Conservation (phyloP, 495 filamentous ascomycete species). For the Haplographium delicatum region DNA sequence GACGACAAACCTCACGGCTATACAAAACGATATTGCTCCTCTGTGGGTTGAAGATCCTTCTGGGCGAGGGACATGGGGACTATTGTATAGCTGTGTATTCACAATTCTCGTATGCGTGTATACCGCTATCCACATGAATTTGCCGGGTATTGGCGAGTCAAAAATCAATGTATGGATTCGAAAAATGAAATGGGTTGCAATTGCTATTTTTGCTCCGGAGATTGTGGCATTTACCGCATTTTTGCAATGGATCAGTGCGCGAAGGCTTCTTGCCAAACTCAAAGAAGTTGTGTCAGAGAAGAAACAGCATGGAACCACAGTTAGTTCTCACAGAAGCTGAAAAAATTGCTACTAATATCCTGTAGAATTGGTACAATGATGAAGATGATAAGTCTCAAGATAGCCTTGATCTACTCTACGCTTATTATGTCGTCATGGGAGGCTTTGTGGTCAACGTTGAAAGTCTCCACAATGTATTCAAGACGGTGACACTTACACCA, state of each 20-base stretch:
- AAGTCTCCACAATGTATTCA: background rate
- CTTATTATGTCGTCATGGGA: constrained; percentile 16
- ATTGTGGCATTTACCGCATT: constrained; percentile 25
- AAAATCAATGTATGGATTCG: background rate
- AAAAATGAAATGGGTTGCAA: constrained; percentile 26
- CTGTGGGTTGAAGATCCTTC: background rate
- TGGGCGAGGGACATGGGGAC: constrained; percentile 32
- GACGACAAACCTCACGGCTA: constrained; percentile 11
- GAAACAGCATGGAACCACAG: background rate
- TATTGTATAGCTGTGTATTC: constrained; percentile 33
- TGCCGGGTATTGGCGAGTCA: constrained; percentile 17
- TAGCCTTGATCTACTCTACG: constrained; percentile 11
- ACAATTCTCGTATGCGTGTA: constrained; percentile 38
- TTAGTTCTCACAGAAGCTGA: no score
- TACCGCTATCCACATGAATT: constrained; percentile 39
- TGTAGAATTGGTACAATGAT: background rate
- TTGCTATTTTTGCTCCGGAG: constrained; percentile 32
- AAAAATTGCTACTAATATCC: background rate
- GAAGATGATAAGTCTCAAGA: background rate
- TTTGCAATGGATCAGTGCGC: constrained; percentile 14
- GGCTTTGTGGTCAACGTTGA: constrained; percentile 11
- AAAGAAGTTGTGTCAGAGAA: background rate
- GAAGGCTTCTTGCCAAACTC: constrained; percentile 2
- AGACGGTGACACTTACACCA: constrained; percentile 6
- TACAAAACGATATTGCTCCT: constrained; percentile 2